phyloP scores from a whole-genome alignment of 495 filamentous ascomycete genomes.

The Polyplosphaeria fusca region DNA sequence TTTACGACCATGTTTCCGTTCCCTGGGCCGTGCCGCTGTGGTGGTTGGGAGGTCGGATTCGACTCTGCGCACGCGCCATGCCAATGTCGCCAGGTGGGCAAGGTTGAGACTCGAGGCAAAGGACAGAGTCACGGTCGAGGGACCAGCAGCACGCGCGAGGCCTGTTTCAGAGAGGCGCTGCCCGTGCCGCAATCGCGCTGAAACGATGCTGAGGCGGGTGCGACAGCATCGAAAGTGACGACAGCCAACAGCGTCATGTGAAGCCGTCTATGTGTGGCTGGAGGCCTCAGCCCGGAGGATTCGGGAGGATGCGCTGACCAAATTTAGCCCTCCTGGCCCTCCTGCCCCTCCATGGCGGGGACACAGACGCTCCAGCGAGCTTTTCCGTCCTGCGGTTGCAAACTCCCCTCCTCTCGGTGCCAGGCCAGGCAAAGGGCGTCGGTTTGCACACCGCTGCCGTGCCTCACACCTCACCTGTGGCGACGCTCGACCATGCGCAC shows the following conservation, averaged over 20 bases:
- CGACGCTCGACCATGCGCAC: constrained; percentile 5
- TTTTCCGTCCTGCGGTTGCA: too few species aligned
- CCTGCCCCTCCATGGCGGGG: constrained; percentile 13
- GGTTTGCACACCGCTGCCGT: constrained; percentile 11
- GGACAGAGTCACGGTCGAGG: background rate
- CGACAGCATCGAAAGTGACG: background rate
- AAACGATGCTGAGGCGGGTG: background rate
- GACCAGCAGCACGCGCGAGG: constrained; percentile 2
- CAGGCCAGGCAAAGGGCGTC: too few species aligned
- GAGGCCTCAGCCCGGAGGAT: background rate
- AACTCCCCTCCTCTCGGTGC: too few species aligned
- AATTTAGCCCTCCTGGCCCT: constrained; percentile 1
- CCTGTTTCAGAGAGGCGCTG: constrained; percentile 30
- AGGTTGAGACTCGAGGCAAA: background rate
- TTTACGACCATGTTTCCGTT: too few species aligned
- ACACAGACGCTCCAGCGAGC: background rate
- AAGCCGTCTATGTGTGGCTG: background rate
- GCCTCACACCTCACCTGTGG: background rate
- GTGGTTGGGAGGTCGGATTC: too few species aligned
- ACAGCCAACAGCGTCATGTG: constrained; percentile 5
- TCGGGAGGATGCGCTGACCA: background rate
- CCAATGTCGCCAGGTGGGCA: constrained; percentile 1
- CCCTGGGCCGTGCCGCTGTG: too few species aligned
- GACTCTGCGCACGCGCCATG: too few species aligned
- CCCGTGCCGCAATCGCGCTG: background rate